Conservation (phyloP, 768 basidiomycete genomes). For the Dacryopinax primogenitus region DNA sequence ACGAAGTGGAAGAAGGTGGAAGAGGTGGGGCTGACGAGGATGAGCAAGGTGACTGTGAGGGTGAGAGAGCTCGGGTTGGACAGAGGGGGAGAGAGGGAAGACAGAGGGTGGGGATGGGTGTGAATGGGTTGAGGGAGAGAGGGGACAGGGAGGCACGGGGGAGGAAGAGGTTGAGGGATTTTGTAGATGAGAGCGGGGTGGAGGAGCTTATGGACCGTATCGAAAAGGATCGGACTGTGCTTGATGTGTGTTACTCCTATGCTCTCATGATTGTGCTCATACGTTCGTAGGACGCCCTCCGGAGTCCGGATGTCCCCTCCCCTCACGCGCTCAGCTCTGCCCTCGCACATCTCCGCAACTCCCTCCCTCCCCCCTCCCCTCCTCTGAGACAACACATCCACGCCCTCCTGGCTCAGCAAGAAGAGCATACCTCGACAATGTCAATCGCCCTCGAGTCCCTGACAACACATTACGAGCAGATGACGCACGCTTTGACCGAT, state of each 20-base stretch:
- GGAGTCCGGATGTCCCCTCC: background rate
- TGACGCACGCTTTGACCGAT: slow-evolving; percentile 39
- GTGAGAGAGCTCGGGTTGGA: too few relatives aligned
- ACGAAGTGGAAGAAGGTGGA: slow-evolving; percentile 19
- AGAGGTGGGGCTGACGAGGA: slow-evolving; percentile 19
- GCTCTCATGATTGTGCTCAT: background rate
- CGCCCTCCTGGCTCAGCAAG: slow-evolving; percentile 42
- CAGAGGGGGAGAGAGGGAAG: background rate
- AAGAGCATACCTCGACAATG: slow-evolving; percentile 49
- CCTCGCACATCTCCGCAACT: background rate
- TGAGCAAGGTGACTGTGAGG: background rate
- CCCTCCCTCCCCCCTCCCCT: background rate
- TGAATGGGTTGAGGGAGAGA: background rate
- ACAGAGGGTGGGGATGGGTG: background rate
- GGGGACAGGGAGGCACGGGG: slow-evolving; percentile 14
- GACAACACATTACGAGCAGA: slow-evolving; percentile 62
- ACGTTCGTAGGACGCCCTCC: background rate
- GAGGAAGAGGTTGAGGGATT: slow-evolving; percentile 74
- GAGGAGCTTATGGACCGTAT: slow-evolving; percentile 63
- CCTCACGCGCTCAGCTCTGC: background rate
- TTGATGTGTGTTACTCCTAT: slow-evolving; percentile 44
- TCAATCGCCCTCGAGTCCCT: slow-evolving; percentile 59
- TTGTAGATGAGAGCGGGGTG: slow-evolving; percentile 70
- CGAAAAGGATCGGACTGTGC: slow-evolving; percentile 49
- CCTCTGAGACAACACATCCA: slow-evolving; percentile 32